Evolutionary conservation across 495 filamentous ascomycete genomes (phyloP).

Genomic region (Tuber melanosporum): DNA sequence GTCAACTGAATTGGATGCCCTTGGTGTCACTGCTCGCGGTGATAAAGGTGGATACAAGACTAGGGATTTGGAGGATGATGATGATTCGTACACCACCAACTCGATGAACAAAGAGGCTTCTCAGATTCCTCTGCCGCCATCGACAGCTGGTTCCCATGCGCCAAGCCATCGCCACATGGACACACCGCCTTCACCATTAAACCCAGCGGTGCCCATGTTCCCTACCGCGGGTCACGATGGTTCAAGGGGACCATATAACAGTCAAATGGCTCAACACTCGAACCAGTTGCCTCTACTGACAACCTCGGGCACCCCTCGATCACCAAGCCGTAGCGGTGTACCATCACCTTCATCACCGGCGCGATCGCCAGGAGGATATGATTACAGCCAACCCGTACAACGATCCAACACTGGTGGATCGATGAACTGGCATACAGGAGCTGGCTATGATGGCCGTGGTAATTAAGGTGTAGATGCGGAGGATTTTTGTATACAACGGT

Average conservation of each 20-base stretch:
- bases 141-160: slow-evolving; percentile 43
- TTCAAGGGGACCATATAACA: slow-evolving; percentile 21
- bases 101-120: slow-evolving; percentile 35
- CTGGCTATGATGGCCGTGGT: slow-evolving; percentile 29
- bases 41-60: slow-evolving; percentile 65
- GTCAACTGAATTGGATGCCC: slow-evolving; percentile 78
- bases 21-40: slow-evolving; percentile 86
- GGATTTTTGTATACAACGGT: slow-evolving; percentile 14
- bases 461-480: slow-evolving; percentile 18
- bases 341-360: slow-evolving; percentile 29
- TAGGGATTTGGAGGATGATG: slow-evolving; percentile 72
- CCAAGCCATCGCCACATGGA: slow-evolving; percentile 31
- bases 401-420: slow-evolving; percentile 31
- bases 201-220: slow-evolving; percentile 29
- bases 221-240: slow-evolving; percentile 29
- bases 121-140: slow-evolving; percentile 44
- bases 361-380: slow-evolving; percentile 25
- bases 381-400: slow-evolving; percentile 22
- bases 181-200: slow-evolving; percentile 29
- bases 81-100: slow-evolving; percentile 56
- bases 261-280: slow-evolving; percentile 30
- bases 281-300: slow-evolving; percentile 39
- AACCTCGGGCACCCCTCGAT: slow-evolving; percentile 30
- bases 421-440: slow-evolving; percentile 37
- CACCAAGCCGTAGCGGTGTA: slow-evolving; percentile 31